These are phyloP conservation scores for Venustampulla echinocandica DNA, from an alignment of 495 filamentous ascomycete genomes.

Conservation along the genomic window DNA sequence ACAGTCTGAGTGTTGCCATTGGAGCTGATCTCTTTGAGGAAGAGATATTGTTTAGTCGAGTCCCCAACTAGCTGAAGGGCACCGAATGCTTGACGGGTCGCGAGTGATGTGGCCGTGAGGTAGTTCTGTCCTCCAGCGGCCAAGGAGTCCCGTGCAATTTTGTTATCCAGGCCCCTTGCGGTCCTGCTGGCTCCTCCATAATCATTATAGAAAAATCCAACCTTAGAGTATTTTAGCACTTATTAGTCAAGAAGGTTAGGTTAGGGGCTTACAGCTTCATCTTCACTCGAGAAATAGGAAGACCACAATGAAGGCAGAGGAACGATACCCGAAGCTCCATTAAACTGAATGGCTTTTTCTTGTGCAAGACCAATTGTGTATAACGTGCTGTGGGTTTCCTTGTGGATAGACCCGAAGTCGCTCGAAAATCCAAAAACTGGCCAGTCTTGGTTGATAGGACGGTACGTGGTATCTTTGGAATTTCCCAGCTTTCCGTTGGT, in stretches of 20 bases:
- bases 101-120: slow-evolving; percentile 72
- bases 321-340: slow-evolving; percentile 57
- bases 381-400: slow-evolving; percentile 32
- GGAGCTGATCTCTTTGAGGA: slow-evolving; percentile 91
- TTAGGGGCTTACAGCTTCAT: slow-evolving; percentile 33
- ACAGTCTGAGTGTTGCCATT: slow-evolving; percentile 92
- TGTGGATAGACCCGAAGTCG: slow-evolving; percentile 45
- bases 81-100: slow-evolving; percentile 79
- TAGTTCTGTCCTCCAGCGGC: slow-evolving; percentile 59
- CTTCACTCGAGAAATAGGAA: slow-evolving; percentile 52
- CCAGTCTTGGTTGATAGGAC: slow-evolving; percentile 63
- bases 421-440: slow-evolving; percentile 88
- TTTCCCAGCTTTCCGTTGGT: slow-evolving; percentile 54
- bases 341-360: slow-evolving; percentile 68
- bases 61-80: slow-evolving; percentile 79
- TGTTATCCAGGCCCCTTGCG: slow-evolving; percentile 56
- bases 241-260: neutral
- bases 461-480: slow-evolving; percentile 53
- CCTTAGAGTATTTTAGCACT: too few relatives aligned
- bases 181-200: slow-evolving; percentile 38
- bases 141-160: slow-evolving; percentile 65
- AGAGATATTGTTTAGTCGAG: slow-evolving; percentile 69
- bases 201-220: slow-evolving; percentile 67
- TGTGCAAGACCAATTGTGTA: slow-evolving; percentile 79
- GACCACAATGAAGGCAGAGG: slow-evolving; percentile 73